Percentiles rank a stretch among this genome's conserved stretches.
Evolutionary conservation across 805 yeast genomes (phyloP).

Genomic region (Cyberlindnera sargentensis): DNA sequence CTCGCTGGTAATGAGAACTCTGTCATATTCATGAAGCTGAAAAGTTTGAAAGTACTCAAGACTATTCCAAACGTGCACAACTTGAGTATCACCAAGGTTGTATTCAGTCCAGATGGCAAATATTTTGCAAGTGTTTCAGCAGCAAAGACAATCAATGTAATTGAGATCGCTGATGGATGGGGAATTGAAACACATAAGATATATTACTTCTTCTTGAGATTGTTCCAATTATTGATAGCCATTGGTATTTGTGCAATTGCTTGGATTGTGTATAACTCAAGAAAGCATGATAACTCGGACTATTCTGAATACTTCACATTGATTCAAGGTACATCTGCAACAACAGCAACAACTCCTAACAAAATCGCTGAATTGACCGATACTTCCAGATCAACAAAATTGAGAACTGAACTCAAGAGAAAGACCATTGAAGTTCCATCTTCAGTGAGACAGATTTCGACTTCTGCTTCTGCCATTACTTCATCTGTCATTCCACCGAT

Average conservation of each 20-base stretch:
- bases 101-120: constrained; percentile 63
- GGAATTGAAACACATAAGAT: constrained; percentile 23
- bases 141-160: constrained; percentile 61
- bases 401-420: too few relatives aligned
- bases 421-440: not conserved
- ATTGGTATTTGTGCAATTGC: constrained; percentile 5
- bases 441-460: not conserved
- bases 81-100: constrained; percentile 66
- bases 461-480: too few relatives aligned
- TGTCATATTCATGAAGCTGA: constrained; percentile 34
- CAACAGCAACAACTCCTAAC: not conserved
- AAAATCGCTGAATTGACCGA: too few relatives aligned
- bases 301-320: constrained; percentile 22
- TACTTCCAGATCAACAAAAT: too few relatives aligned
- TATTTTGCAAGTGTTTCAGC: constrained; percentile 71
- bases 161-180: constrained; percentile 49
- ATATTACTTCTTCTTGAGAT: constrained; percentile 18
- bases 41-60: constrained; percentile 49
- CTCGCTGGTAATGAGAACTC: constrained; percentile 51
- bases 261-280: constrained; percentile 13
- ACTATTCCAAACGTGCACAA: constrained; percentile 50
- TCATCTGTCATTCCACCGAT: too few relatives aligned
- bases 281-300: constrained; percentile 7
- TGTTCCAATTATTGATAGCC: constrained; percentile 11
- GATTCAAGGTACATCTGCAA: constrained; percentile 8